Evolutionary conservation across 108 stramenopile species (phyloP).

Genomic region (Cyclotella kingstonii): DNA sequence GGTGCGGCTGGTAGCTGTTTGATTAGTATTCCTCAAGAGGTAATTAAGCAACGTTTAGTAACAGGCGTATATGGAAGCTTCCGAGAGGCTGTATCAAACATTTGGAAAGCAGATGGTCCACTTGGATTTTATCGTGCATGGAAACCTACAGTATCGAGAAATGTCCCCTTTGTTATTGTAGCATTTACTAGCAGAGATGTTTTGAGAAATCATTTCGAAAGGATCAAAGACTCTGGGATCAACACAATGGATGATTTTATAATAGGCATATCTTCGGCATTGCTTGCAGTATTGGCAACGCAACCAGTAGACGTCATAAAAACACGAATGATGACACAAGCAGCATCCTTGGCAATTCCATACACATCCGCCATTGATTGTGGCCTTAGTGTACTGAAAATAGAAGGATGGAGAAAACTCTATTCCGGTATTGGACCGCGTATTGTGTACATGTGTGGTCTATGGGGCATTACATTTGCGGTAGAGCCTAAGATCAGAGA

Average conservation of each 20-base stretch:
- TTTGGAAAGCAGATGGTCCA: slow-evolving; percentile 53
- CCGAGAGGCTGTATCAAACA: slow-evolving; percentile 49
- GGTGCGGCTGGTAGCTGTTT: slow-evolving; percentile 59
- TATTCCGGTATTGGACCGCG: slow-evolving; percentile 62
- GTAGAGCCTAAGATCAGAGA: slow-evolving; percentile 24
- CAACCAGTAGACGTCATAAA: slow-evolving; percentile 72
- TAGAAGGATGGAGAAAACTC: slow-evolving; percentile 52
- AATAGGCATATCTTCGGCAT: slow-evolving; percentile 51
- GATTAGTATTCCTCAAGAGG: slow-evolving; percentile 67
- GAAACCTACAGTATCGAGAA: slow-evolving; percentile 62
- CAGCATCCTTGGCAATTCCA: slow-evolving; percentile 52
- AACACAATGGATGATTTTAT: slow-evolving; percentile 41
- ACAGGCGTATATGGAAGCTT: slow-evolving; percentile 65
- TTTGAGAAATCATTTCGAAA: slow-evolving; percentile 15
- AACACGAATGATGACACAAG: slow-evolving; percentile 82
- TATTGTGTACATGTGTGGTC: slow-evolving; percentile 53
- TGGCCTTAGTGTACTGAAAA: slow-evolving; percentile 45
- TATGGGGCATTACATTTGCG: slow-evolving; percentile 70
- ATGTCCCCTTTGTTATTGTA: slow-evolving; percentile 67
- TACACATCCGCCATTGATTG: slow-evolving; percentile 64
- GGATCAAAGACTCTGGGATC: slow-evolving; percentile 9
- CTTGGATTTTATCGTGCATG: slow-evolving; percentile 62
- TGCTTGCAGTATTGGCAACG: slow-evolving; percentile 49
- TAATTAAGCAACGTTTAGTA: slow-evolving; percentile 68
- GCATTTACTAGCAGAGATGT: slow-evolving; percentile 57